phyloP scores from a whole-genome alignment of 805 yeast species.

The Myxozyma udenii region DNA sequence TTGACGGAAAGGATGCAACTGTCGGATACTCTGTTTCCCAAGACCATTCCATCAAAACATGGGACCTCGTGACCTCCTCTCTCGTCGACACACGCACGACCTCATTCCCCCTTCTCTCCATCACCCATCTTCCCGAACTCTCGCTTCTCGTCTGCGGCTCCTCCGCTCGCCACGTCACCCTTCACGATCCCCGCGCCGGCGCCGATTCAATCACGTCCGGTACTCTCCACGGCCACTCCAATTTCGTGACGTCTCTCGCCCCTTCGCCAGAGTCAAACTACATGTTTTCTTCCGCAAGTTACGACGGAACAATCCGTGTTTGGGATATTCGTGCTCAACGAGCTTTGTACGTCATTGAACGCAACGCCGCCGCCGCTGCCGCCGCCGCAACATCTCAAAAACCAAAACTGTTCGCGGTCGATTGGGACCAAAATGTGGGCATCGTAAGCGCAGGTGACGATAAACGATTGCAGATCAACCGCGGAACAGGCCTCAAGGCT shows the following conservation, averaged over 20 bases:
- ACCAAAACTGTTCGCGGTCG: slow-evolving; percentile 77
- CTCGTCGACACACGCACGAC: slow-evolving; percentile 86
- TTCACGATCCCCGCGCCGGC: slow-evolving; percentile 82
- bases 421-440: slow-evolving; percentile 77
- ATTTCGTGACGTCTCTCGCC: slow-evolving; percentile 78
- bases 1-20: slow-evolving; percentile 67
- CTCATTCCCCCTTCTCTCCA: slow-evolving; percentile 75
- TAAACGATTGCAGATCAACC: slow-evolving; percentile 83
- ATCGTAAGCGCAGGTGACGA: slow-evolving; percentile 93
- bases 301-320: slow-evolving; percentile 89
- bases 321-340: slow-evolving; percentile 91
- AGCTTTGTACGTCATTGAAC: slow-evolving; percentile 67
- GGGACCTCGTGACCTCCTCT: slow-evolving; percentile 88
- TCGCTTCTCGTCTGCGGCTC: slow-evolving; percentile 88
- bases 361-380: slow-evolving; percentile 47
- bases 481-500: slow-evolving; percentile 21
- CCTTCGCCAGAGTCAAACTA: slow-evolving; percentile 74
- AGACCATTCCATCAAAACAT: slow-evolving; percentile 91
- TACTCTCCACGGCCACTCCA: slow-evolving; percentile 84
- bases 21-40: slow-evolving; percentile 94
- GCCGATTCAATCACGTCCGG: slow-evolving; percentile 52
- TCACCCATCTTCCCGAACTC: slow-evolving; percentile 62
- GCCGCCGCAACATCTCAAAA: slow-evolving; percentile 41
- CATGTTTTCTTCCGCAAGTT: slow-evolving; percentile 87
- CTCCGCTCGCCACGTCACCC: slow-evolving; percentile 91